These are phyloP conservation scores for Hemileia vastatrix DNA, from an alignment of 1,284 basidiomycete genomes.

Conservation along the genomic window DNA sequence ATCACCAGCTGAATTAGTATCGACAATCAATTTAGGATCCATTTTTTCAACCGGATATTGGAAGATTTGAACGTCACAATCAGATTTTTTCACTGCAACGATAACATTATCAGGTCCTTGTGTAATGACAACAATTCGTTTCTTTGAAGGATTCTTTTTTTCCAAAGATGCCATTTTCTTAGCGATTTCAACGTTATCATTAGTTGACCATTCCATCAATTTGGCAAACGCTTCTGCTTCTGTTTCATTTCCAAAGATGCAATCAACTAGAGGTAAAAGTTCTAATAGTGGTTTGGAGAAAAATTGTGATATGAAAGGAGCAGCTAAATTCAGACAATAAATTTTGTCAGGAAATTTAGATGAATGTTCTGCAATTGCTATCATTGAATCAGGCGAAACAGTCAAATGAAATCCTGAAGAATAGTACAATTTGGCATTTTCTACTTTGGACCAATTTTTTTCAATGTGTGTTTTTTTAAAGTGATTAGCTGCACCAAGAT, in stretches of 20 bases:
- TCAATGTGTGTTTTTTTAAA: constrained; percentile 14
- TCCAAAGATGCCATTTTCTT: constrained; percentile 59
- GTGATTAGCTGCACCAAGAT: constrained; percentile 13
- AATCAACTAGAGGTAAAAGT: constrained; percentile 70
- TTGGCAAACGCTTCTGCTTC: constrained; percentile 82
- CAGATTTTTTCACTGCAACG: constrained; percentile 52
- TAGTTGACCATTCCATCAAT: constrained; percentile 54
- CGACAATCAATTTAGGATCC: constrained; percentile 78
- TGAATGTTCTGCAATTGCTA: background rate
- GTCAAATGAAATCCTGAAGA: constrained; percentile 97
- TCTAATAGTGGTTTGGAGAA: constrained; percentile 71
- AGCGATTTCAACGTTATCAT: constrained; percentile 62
- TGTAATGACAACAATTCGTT: constrained; percentile 82
- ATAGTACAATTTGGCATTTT: constrained; percentile 78
- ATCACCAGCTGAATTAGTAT: constrained; percentile 98
- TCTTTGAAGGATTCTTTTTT: constrained; percentile 58
- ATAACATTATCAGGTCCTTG: constrained; percentile 75
- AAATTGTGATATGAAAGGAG: constrained; percentile 95
- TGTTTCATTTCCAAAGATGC: constrained; percentile 86
- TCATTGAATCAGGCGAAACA: background rate
- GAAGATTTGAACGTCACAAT: constrained; percentile 46
- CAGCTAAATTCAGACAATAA: constrained; percentile 97
- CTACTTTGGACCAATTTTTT: constrained; percentile 28
- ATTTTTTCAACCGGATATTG: constrained; percentile 57
- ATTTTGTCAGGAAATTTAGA: no score